Conservation (phyloP, 495 filamentous ascomycete species). For the Pyrenula aspistea region DNA sequence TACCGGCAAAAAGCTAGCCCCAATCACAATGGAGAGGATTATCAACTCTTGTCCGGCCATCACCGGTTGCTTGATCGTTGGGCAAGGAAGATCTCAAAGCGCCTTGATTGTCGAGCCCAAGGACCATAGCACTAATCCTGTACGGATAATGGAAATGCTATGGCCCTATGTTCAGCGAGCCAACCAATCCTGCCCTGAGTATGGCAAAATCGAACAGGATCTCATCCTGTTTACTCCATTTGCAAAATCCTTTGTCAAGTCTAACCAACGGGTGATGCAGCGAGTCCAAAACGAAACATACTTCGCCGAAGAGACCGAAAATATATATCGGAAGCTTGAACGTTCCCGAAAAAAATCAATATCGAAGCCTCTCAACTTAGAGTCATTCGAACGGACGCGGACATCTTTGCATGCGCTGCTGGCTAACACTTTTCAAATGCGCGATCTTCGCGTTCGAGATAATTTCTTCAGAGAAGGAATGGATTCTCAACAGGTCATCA, state of each 20-base stretch:
- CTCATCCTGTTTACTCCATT: neutral
- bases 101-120: slow-evolving; percentile 38
- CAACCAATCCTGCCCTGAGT: slow-evolving; percentile 10
- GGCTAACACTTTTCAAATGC: neutral
- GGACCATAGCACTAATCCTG: slow-evolving; percentile 4
- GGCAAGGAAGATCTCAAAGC: slow-evolving; percentile 36
- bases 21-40: slow-evolving; percentile 36
- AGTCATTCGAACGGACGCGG: neutral
- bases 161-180: slow-evolving; percentile 12
- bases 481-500: neutral
- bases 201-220: neutral
- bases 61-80: slow-evolving; percentile 35
- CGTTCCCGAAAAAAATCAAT: neutral
- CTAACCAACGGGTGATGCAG: neutral
- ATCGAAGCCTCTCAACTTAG: neutral
- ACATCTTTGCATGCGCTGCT: neutral
- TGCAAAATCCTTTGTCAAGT: neutral
- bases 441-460: neutral
- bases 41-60: slow-evolving; percentile 32
- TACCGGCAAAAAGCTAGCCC: slow-evolving; percentile 54
- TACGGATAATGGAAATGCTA: slow-evolving; percentile 5
- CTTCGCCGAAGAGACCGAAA: neutral
- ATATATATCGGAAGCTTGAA: neutral
- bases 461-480: neutral
- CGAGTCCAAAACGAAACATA: neutral